A percentile compares a stretch with the other conserved stretches of the same genome.
phyloP scores from a whole-genome alignment of 139 green algal genomes.

The Tetraselmis chui region DNA sequence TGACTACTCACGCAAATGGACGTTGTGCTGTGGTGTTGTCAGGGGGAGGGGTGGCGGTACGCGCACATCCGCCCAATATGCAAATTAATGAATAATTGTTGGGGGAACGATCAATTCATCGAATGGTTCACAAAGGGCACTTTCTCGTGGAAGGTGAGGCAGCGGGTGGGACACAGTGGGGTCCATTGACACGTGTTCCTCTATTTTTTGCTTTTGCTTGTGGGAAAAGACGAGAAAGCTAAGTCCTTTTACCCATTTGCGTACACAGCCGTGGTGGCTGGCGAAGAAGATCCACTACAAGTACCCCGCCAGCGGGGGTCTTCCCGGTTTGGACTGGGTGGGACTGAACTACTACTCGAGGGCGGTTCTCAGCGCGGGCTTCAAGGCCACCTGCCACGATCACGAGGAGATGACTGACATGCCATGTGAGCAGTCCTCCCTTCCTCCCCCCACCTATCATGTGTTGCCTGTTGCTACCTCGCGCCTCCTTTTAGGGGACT shows the following conservation, averaged over 20 bases:
- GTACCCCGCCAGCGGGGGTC: background rate
- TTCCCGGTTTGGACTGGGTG: slow-evolving; percentile 8
- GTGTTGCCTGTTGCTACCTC: too few species aligned
- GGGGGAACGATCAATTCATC: background rate
- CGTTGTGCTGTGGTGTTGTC: too few species aligned
- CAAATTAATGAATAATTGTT: background rate
- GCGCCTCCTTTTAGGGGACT: too few species aligned
- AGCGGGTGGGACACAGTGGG: too few species aligned
- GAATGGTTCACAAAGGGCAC: background rate
- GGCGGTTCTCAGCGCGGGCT: background rate
- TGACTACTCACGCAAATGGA: too few species aligned
- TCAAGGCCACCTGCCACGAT: background rate
- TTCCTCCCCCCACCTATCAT: too few species aligned
- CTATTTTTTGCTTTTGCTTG: too few species aligned
- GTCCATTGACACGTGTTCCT: too few species aligned
- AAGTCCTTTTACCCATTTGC: too few species aligned
- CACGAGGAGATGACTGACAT: background rate
- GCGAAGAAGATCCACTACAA: background rate
- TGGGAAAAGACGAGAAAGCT: too few species aligned
- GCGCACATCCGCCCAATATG: background rate
- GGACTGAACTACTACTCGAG: slow-evolving; percentile 20
- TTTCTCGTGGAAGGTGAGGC: background rate
- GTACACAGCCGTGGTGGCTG: background rate
- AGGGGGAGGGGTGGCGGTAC: background rate
- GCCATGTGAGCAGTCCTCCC: too few species aligned